Percentiles rank a stretch among this genome's conserved stretches.
Conservation (phyloP, 2,329 filamentous ascomycete species). For the Xylaria polymorpha region DNA sequence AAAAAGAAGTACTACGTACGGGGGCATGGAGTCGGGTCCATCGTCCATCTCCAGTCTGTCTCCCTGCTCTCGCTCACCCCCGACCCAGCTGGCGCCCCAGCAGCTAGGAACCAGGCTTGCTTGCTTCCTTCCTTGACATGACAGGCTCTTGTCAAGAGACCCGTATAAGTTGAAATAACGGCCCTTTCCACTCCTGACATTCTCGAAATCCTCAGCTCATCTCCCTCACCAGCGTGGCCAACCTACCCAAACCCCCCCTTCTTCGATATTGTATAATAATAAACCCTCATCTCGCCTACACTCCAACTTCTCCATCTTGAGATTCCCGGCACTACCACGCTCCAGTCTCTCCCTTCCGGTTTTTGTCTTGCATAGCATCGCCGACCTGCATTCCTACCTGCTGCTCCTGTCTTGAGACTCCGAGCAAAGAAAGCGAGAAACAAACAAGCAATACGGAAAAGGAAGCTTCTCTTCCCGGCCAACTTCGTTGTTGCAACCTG, state of each 20-base stretch:
- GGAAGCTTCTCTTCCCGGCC: slow-evolving; percentile 17
- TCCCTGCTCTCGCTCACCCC: slow-evolving; percentile 23
- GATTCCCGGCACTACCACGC: slow-evolving; percentile 22
- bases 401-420: slow-evolving; percentile 33
- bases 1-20: slow-evolving; percentile 23
- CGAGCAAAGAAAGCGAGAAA: slow-evolving; percentile 31
- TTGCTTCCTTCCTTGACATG: slow-evolving; percentile 19
- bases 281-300: slow-evolving; percentile 38
- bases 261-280: slow-evolving; percentile 43
- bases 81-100: slow-evolving; percentile 36
- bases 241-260: neutral
- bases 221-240: slow-evolving; percentile 28
- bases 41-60: slow-evolving; percentile 4
- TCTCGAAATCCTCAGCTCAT: slow-evolving; percentile 46
- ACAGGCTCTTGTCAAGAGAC: slow-evolving; percentile 34
- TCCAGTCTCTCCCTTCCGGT: slow-evolving; percentile 33
- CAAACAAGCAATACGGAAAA: slow-evolving; percentile 30
- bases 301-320: slow-evolving; percentile 22
- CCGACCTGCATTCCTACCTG: slow-evolving; percentile 37
- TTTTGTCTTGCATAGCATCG: slow-evolving; percentile 38
- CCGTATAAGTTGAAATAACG: slow-evolving; percentile 51
- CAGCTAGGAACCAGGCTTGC: slow-evolving; percentile 34
- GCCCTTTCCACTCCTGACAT: slow-evolving; percentile 45
- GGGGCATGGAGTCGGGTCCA: slow-evolving; percentile 32
- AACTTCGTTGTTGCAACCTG: slow-evolving; percentile 34